Conservation (phyloP, 768 basidiomycete species). For the Mycena rosella region DNA sequence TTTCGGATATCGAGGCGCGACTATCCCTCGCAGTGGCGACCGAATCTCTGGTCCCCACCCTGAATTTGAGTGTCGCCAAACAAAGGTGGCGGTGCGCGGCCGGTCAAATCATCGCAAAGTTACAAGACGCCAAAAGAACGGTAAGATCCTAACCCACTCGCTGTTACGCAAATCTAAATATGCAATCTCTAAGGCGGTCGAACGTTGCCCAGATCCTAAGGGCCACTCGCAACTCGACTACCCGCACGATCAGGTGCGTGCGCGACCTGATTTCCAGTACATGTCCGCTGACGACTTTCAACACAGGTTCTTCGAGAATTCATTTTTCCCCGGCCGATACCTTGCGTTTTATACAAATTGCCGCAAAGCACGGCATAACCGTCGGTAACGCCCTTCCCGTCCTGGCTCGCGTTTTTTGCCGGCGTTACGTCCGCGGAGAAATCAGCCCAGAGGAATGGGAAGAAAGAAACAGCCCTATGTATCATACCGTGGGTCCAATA, state of each 20-base stretch:
- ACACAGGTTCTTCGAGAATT: neutral
- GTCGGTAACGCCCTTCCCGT: slow-evolving; percentile 65
- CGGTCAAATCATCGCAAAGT: slow-evolving; percentile 50
- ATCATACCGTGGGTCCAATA: slow-evolving; percentile 61
- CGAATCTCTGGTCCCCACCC: slow-evolving; percentile 51
- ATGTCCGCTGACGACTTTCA: neutral
- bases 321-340: slow-evolving; percentile 12
- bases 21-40: slow-evolving; percentile 56
- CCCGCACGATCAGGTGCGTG: slow-evolving; percentile 52
- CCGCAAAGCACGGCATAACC: slow-evolving; percentile 56
- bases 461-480: slow-evolving; percentile 62
- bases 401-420: slow-evolving; percentile 63
- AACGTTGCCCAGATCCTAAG: slow-evolving; percentile 60
- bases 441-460: slow-evolving; percentile 67
- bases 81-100: slow-evolving; percentile 62
- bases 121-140: slow-evolving; percentile 48
- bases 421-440: slow-evolving; percentile 60
- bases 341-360: slow-evolving; percentile 45
- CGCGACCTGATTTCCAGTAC: neutral
- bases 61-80: slow-evolving; percentile 48
- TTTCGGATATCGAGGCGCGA: slow-evolving; percentile 51
- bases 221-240: slow-evolving; percentile 48
- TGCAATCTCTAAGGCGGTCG: slow-evolving; percentile 64
- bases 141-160: slow-evolving; percentile 45
- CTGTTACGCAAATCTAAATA: neutral